A percentile compares a stretch with the other conserved stretches of the same genome.
Evolutionary conservation across 768 basidiomycete genomes (phyloP).

Genomic region (Kwoniella botswanensis): DNA sequence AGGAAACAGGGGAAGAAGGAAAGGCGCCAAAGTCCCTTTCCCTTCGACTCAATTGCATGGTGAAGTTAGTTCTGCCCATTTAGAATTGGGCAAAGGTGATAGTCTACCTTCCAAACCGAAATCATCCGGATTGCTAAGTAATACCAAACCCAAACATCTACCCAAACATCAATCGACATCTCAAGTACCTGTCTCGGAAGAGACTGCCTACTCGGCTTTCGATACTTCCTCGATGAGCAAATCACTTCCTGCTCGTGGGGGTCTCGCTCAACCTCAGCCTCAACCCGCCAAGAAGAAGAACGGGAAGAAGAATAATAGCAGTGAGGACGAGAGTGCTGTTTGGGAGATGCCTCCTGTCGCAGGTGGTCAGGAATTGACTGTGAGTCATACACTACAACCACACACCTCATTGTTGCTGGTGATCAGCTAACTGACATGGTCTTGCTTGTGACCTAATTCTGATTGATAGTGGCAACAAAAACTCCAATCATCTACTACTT

Average conservation of each 20-base stretch:
- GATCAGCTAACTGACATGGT: neutral
- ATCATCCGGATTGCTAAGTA: slow-evolving; percentile 7
- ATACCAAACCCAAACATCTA: slow-evolving; percentile 6
- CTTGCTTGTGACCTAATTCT: neutral
- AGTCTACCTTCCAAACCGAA: slow-evolving; percentile 12
- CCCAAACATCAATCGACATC: neutral
- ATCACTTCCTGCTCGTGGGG: slow-evolving; percentile 15
- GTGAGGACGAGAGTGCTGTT: slow-evolving; percentile 41
- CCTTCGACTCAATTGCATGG: neutral
- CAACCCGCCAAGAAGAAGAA: slow-evolving; percentile 14
- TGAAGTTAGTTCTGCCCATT: neutral
- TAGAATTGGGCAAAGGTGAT: neutral
- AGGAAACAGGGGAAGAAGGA: slow-evolving; percentile 12
- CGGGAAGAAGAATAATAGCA: slow-evolving; percentile 13
- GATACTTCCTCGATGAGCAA: slow-evolving; percentile 18
- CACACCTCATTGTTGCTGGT: neutral
- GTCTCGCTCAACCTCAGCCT: slow-evolving; percentile 13
- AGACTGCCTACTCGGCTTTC: neutral
- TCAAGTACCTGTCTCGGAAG: neutral
- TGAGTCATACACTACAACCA: slow-evolving; percentile 12
- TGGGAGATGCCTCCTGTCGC: slow-evolving; percentile 46
- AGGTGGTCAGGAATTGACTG: slow-evolving; percentile 40
- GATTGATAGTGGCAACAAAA: slow-evolving; percentile 45
- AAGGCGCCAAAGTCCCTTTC: slow-evolving; percentile 2
- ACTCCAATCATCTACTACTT: slow-evolving; percentile 17